Conservation (phyloP, 2,329 filamentous ascomycete genomes). For the Esteya vermicola region DNA sequence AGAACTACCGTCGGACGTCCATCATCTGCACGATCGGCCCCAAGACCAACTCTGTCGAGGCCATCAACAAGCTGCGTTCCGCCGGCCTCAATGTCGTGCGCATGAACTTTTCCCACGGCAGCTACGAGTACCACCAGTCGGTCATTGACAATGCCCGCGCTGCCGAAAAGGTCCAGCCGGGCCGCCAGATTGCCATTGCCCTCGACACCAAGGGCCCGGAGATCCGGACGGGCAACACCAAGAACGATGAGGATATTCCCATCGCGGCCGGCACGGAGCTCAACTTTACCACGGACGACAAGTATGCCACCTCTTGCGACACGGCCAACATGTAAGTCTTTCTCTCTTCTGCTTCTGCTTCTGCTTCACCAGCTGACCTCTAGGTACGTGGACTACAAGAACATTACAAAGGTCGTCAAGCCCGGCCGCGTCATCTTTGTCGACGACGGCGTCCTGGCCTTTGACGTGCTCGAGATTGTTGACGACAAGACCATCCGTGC, state of each 20-base stretch:
- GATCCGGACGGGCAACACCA: slow-evolving; percentile 51
- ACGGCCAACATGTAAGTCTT: slow-evolving; percentile 77
- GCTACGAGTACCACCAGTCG: slow-evolving; percentile 84
- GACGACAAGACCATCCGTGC: slow-evolving; percentile 82
- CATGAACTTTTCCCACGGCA: slow-evolving; percentile 98
- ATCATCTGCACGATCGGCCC: slow-evolving; percentile 99
- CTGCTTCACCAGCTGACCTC: neutral
- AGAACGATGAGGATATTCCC: slow-evolving; percentile 66
- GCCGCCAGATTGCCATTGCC: slow-evolving; percentile 88
- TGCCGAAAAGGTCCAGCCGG: slow-evolving; percentile 63
- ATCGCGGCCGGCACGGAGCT: slow-evolving; percentile 72
- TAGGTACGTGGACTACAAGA: slow-evolving; percentile 98
- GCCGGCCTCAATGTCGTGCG: slow-evolving; percentile 94
- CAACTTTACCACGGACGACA: slow-evolving; percentile 94
- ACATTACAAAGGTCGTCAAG: slow-evolving; percentile 97
- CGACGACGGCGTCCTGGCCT: slow-evolving; percentile 93
- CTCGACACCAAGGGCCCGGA: slow-evolving; percentile 58
- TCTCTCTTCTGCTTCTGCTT: neutral
- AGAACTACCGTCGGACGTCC: slow-evolving; percentile 88
- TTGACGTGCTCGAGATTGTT: slow-evolving; percentile 77
- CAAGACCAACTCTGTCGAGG: slow-evolving; percentile 96
- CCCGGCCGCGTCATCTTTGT: slow-evolving; percentile 89
- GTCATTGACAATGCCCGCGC: slow-evolving; percentile 92
- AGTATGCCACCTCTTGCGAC: slow-evolving; percentile 73
- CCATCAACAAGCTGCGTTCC: slow-evolving; percentile 85